A percentile compares a stretch with the other conserved stretches of the same genome.
These are phyloP conservation scores for Nannochloropsis granulata DNA, from an alignment of 108 stramenopile species.

Conservation along the genomic window DNA sequence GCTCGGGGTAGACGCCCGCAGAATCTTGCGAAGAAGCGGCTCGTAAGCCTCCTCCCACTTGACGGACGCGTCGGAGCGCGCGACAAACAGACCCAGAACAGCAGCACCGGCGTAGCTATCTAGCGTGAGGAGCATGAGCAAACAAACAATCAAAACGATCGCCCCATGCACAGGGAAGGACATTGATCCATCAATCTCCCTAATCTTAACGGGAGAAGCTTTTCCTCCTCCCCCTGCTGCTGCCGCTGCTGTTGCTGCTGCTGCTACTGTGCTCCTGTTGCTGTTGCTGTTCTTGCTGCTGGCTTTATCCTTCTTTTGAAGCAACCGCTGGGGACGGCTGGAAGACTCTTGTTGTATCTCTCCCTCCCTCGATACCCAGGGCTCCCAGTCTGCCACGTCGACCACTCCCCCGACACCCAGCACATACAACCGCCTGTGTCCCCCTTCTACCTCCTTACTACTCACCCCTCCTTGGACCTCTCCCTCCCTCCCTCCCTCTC, in stretches of 20 bases:
- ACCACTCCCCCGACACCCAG: background rate
- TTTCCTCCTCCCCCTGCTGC: background rate
- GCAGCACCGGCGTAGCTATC: slow-evolving; percentile 9
- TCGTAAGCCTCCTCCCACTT: slow-evolving; percentile 18
- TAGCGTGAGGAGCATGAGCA: slow-evolving; percentile 2
- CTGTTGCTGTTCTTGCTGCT: background rate
- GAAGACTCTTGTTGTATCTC: background rate
- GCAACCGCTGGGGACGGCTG: background rate
- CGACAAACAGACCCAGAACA: background rate
- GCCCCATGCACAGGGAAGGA: background rate
- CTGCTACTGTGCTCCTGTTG: background rate
- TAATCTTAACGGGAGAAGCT: background rate
- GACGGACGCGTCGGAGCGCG: background rate
- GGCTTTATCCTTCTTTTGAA: too few species aligned
- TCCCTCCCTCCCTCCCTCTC: background rate
- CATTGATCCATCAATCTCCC: slow-evolving; percentile 2
- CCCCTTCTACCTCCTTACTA: background rate
- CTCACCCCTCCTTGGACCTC: background rate
- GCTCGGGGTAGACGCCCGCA: background rate
- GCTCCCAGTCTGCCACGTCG: background rate
- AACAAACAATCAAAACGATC: background rate
- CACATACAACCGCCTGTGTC: background rate
- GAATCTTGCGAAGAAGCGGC: background rate
- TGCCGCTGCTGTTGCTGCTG: background rate
- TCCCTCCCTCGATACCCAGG: background rate